Conservation (phyloP, 352 stramenopile species). For the Globisporangium yorkense region DNA sequence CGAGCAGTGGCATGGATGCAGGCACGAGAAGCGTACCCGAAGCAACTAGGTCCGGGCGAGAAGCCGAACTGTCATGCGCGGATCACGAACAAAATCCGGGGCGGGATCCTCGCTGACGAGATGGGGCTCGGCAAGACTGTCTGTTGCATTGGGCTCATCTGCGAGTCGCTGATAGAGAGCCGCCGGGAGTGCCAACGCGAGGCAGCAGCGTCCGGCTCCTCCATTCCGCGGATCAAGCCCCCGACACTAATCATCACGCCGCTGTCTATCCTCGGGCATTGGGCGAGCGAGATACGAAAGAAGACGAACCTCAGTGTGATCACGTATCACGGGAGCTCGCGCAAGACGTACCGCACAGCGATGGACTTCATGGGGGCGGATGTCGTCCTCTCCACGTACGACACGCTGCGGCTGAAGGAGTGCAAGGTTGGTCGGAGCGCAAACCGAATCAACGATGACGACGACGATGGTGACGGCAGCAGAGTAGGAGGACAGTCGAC, state of each 20-base stretch:
- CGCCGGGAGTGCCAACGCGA: slow-evolving; percentile 23
- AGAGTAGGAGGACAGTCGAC: background rate
- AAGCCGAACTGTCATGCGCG: slow-evolving; percentile 22
- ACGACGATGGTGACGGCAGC: slow-evolving; percentile 1
- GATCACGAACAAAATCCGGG: slow-evolving; percentile 36
- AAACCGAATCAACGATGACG: slow-evolving; percentile 11
- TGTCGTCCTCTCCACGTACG: slow-evolving; percentile 77
- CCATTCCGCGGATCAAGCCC: slow-evolving; percentile 34
- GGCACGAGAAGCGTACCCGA: slow-evolving; percentile 26
- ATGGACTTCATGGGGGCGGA: slow-evolving; percentile 79
- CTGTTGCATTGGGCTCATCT: slow-evolving; percentile 77
- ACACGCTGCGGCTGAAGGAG: slow-evolving; percentile 68
- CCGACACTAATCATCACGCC: slow-evolving; percentile 78
- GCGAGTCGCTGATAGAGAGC: slow-evolving; percentile 45
- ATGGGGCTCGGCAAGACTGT: slow-evolving; percentile 91
- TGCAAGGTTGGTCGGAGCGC: slow-evolving; percentile 40
- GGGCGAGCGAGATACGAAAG: slow-evolving; percentile 74
- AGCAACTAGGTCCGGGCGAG: slow-evolving; percentile 5
- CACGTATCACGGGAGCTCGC: slow-evolving; percentile 60
- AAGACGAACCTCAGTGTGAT: slow-evolving; percentile 76
- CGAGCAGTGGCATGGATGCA: slow-evolving; percentile 89
- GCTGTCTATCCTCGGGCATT: slow-evolving; percentile 82
- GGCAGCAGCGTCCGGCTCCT: slow-evolving; percentile 4
- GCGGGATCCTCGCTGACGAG: slow-evolving; percentile 84
- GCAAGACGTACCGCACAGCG: slow-evolving; percentile 53